phyloP scores from a whole-genome alignment of 2,329 filamentous ascomycete genomes.

The Exophiala sideris region DNA sequence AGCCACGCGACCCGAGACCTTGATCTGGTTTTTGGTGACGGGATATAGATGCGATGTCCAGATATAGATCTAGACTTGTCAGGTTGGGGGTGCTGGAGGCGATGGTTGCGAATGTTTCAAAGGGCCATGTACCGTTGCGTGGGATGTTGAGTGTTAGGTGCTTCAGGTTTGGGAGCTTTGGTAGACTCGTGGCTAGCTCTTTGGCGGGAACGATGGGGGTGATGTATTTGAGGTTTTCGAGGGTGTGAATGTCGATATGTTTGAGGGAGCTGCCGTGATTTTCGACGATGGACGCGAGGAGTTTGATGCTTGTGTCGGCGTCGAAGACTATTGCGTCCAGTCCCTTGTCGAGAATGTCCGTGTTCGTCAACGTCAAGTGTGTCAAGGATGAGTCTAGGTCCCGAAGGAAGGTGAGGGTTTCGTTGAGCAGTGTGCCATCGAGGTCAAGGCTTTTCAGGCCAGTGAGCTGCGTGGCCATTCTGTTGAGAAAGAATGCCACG shows the following conservation, averaged over 20 bases:
- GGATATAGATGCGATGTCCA: constrained; percentile 1
- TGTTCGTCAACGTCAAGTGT: background rate
- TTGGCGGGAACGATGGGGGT: background rate
- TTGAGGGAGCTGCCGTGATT: background rate
- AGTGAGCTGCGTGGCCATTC: background rate
- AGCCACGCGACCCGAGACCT: too few relatives aligned
- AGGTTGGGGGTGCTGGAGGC: background rate
- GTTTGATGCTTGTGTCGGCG: too few relatives aligned
- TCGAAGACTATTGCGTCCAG: background rate
- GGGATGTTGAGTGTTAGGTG: constrained; percentile 5
- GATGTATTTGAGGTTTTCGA: background rate
- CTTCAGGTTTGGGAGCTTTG: background rate
- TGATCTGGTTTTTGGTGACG: background rate
- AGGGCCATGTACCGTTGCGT: background rate
- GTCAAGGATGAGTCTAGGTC: background rate
- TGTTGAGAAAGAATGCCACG: background rate
- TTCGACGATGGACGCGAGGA: background rate
- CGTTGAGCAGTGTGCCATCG: background rate
- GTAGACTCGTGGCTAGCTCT: too few relatives aligned
- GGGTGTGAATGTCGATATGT: background rate
- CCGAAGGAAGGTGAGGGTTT: background rate
- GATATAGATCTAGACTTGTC: background rate
- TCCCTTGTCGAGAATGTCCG: too few relatives aligned
- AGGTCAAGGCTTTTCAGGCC: background rate
- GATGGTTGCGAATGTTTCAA: background rate